phyloP scores from a whole-genome alignment of 495 filamentous ascomycete species.

The Neurospora africana region DNA sequence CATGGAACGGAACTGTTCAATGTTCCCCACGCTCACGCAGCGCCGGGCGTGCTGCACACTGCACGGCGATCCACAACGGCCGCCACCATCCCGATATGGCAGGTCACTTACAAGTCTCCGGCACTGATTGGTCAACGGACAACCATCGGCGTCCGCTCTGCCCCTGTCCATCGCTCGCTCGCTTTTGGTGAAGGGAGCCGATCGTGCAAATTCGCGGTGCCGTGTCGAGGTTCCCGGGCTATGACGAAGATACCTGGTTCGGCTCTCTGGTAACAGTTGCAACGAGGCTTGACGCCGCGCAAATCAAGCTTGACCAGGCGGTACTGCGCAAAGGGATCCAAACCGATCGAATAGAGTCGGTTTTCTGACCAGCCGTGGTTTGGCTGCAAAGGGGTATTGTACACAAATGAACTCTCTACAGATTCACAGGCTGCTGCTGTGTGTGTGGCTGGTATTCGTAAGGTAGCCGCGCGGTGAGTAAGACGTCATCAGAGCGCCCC shows the following conservation, averaged over 20 bases:
- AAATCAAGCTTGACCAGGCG: neutral
- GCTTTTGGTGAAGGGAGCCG: neutral
- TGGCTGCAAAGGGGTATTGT: neutral
- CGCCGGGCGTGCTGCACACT: neutral
- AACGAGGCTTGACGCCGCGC: neutral
- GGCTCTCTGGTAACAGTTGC: neutral
- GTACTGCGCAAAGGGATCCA: neutral
- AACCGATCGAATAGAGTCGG: neutral
- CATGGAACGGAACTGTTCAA: neutral
- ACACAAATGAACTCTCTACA: neutral
- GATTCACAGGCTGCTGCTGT: neutral
- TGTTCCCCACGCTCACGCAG: neutral
- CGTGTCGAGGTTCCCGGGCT: neutral
- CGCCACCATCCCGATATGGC: conserved; percentile 3
- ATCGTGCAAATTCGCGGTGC: neutral
- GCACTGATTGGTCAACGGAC: conserved; percentile 1
- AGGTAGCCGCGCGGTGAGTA: neutral
- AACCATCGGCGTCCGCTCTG: neutral
- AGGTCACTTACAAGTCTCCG: neutral
- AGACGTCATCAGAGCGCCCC: neutral
- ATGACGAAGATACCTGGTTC: neutral
- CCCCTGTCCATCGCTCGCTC: neutral
- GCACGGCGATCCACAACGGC: neutral
- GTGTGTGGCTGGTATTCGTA: neutral
- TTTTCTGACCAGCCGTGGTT: neutral